Evolutionary conservation across 2,329 filamentous ascomycete species (phyloP).

Genomic region (Pseudogymnoascus sp.): DNA sequence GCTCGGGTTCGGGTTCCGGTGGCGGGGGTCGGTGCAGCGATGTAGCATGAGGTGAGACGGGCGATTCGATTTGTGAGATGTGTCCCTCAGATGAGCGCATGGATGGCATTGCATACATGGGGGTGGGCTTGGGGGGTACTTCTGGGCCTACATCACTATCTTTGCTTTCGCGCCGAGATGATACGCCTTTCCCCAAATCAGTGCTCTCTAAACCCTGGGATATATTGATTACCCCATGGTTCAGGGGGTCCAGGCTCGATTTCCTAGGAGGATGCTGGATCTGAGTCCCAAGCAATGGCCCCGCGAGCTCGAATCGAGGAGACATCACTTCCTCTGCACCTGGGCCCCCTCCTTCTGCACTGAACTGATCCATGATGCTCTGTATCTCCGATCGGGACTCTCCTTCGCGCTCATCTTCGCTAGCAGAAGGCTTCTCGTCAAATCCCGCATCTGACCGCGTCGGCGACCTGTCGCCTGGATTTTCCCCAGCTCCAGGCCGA

Average conservation of each 20-base stretch:
- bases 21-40: constrained; percentile 56
- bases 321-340: constrained; percentile 86
- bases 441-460: constrained; percentile 48
- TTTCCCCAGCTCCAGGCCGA: constrained; percentile 29
- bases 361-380: constrained; percentile 96
- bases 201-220: constrained; percentile 20
- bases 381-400: constrained; percentile 82
- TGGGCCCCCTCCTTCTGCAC: constrained; percentile 63
- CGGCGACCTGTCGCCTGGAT: constrained; percentile 39
- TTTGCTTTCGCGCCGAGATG: constrained; percentile 18
- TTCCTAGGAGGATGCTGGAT: constrained; percentile 71
- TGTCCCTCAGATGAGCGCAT: constrained; percentile 34
- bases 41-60: constrained; percentile 37
- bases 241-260: constrained; percentile 74
- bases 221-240: constrained; percentile 15
- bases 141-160: constrained; percentile 27
- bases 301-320: constrained; percentile 74
- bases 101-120: constrained; percentile 26
- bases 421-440: constrained; percentile 50
- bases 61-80: constrained; percentile 32
- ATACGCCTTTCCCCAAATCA: constrained; percentile 17
- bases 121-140: constrained; percentile 36
- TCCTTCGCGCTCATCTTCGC: constrained; percentile 59
- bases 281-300: constrained; percentile 63
- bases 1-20: constrained; percentile 71